phyloP scores from a whole-genome alignment of 2,329 filamentous ascomycete species.

The Verticillium dahliae region DNA sequence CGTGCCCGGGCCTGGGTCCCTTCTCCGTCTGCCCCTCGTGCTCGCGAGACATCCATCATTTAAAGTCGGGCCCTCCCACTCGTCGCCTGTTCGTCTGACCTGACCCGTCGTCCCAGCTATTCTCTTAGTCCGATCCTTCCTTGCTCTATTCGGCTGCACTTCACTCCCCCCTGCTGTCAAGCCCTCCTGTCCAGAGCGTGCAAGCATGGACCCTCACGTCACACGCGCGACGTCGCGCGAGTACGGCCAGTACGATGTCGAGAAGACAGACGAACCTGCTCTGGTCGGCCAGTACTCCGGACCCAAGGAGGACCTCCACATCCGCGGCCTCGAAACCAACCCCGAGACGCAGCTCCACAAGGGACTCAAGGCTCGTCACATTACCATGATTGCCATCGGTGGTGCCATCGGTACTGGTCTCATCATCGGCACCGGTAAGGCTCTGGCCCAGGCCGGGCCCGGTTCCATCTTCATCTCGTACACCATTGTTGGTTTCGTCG shows the following conservation, averaged over 20 bases:
- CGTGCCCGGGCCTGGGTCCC: not conserved
- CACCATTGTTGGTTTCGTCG: slow-evolving; percentile 61
- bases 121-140: not conserved
- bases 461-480: slow-evolving; percentile 68
- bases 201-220: not conserved
- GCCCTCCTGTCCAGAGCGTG: not conserved
- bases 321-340: slow-evolving; percentile 43
- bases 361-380: slow-evolving; percentile 48
- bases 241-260: slow-evolving; percentile 13
- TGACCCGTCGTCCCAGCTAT: not conserved
- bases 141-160: too few species aligned
- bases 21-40: not conserved
- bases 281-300: slow-evolving; percentile 14
- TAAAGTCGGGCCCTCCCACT: not conserved
- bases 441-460: slow-evolving; percentile 48
- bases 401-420: slow-evolving; percentile 70
- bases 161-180: not conserved
- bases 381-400: slow-evolving; percentile 62
- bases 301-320: slow-evolving; percentile 23
- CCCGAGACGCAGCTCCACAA: slow-evolving; percentile 41
- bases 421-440: slow-evolving; percentile 61
- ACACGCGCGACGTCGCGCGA: slow-evolving; percentile 2
- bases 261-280: slow-evolving; percentile 15
- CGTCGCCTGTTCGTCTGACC: not conserved
- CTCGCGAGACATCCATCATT: not conserved